phyloP scores from a whole-genome alignment of 2,329 filamentous ascomycete genomes.

The Pleurostoma richardsiae region DNA sequence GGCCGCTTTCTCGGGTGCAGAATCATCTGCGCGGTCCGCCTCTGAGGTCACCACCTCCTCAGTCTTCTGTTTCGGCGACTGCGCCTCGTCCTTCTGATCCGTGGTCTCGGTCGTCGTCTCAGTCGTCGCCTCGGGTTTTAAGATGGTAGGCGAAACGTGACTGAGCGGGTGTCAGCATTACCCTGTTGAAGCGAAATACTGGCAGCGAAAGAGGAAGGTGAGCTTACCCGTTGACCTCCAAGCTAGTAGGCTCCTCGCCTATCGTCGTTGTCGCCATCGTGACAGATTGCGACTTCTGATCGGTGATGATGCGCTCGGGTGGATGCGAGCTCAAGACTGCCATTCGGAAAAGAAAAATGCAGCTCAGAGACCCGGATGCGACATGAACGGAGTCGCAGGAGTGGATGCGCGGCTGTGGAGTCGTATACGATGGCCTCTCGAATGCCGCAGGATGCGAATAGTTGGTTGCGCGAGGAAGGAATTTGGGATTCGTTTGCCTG shows the following conservation, averaged over 20 bases:
- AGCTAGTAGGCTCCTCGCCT: constrained; percentile 19
- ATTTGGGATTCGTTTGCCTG: neutral
- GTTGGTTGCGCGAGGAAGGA: constrained; percentile 1
- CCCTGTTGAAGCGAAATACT: neutral
- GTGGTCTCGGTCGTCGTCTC: too few species aligned
- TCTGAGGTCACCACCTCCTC: too few species aligned
- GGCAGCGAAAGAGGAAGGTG: constrained; percentile 8
- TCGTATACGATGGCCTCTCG: too few species aligned
- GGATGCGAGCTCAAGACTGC: constrained; percentile 49
- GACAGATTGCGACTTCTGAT: constrained; percentile 43
- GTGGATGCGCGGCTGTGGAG: neutral
- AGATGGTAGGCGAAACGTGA: constrained; percentile 10
- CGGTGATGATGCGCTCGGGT: constrained; percentile 32
- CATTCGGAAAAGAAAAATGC: constrained; percentile 31
- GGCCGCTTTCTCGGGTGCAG: too few species aligned
- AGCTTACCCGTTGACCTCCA: constrained; percentile 53
- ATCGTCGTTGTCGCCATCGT: constrained; percentile 47
- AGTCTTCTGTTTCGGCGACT: neutral
- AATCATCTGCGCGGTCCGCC: too few species aligned
- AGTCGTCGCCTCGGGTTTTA: constrained; percentile 5
- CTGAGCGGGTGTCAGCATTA: constrained; percentile 3
- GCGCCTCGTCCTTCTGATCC: neutral
- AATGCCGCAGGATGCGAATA: constrained; percentile 3
- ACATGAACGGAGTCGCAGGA: constrained; percentile 24
- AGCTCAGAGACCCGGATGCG: constrained; percentile 20